Conservation (phyloP, 1,139 yeast species). For the Scheffersomyces illinoinensis region DNA sequence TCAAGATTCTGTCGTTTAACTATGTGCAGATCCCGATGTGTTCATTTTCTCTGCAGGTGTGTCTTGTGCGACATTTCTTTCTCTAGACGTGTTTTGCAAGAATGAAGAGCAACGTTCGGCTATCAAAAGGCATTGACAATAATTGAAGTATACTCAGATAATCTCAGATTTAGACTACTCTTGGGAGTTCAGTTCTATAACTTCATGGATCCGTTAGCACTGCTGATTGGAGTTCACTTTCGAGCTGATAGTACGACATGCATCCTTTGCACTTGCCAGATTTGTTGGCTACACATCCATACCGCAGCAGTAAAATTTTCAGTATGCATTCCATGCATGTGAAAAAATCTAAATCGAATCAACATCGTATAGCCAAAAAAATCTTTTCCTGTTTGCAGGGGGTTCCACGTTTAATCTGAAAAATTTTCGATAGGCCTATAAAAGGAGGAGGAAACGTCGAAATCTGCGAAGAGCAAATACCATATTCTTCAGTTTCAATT, state of each 20-base stretch:
- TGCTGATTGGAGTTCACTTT: neutral
- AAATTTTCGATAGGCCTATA: neutral
- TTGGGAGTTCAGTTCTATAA: neutral
- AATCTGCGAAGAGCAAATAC: neutral
- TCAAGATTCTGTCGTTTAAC: neutral
- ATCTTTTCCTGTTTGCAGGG: neutral
- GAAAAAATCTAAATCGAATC: neutral
- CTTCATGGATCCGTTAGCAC: neutral
- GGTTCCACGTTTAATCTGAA: slow-evolving; percentile 1
- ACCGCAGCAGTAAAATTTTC: neutral
- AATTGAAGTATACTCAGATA: neutral
- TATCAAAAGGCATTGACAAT: neutral
- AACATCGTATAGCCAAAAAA: neutral
- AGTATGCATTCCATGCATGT: neutral
- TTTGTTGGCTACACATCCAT: neutral
- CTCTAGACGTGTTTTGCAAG: neutral
- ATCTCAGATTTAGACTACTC: neutral
- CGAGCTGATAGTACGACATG: neutral
- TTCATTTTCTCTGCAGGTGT: neutral
- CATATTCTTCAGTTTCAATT: neutral
- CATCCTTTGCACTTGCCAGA: neutral
- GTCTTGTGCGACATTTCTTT: neutral
- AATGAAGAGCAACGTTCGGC: neutral
- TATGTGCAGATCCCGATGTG: neutral
- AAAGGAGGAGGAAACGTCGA: neutral